Conservation (phyloP, 306 rosid genomes). For the Pyrus communis region DNA sequence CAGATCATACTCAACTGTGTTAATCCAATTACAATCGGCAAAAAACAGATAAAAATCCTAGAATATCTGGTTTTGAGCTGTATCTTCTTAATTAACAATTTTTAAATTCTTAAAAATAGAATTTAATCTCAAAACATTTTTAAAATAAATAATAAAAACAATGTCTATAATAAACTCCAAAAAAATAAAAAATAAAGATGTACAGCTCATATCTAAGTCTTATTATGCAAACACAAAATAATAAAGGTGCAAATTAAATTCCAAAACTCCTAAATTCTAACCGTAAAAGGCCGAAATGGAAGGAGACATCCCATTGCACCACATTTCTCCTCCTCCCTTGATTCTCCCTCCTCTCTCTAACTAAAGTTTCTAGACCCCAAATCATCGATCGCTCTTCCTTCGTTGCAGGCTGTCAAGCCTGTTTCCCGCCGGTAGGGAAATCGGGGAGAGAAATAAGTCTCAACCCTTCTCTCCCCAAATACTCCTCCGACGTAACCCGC, state of each 20-base stretch:
- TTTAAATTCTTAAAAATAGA: neutral
- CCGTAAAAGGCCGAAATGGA: constrained; percentile 25
- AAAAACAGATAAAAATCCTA: neutral
- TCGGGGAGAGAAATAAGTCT: constrained; percentile 25
- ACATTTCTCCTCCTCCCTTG: constrained; percentile 25
- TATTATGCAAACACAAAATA: neutral
- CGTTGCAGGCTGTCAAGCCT: constrained; percentile 14
- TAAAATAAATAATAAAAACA: neutral
- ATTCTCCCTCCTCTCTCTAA: constrained; percentile 4
- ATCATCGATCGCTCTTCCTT: neutral
- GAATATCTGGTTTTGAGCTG: neutral
- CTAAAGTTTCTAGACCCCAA: neutral
- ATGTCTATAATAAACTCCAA: neutral
- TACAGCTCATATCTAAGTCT: too few relatives aligned
- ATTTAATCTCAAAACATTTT: neutral
- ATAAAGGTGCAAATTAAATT: neutral
- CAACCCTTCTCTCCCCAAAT: constrained; percentile 2
- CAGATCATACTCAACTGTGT: neutral
- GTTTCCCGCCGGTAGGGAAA: constrained; percentile 48
- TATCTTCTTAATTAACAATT: neutral
- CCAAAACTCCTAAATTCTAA: neutral
- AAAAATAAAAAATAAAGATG: neutral
- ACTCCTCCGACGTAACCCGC: constrained; percentile 9
- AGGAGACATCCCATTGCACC: constrained; percentile 37
- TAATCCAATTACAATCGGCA: neutral